Conservation (phyloP, 2,329 filamentous ascomycete genomes). For the Leptodontidium sp. region DNA sequence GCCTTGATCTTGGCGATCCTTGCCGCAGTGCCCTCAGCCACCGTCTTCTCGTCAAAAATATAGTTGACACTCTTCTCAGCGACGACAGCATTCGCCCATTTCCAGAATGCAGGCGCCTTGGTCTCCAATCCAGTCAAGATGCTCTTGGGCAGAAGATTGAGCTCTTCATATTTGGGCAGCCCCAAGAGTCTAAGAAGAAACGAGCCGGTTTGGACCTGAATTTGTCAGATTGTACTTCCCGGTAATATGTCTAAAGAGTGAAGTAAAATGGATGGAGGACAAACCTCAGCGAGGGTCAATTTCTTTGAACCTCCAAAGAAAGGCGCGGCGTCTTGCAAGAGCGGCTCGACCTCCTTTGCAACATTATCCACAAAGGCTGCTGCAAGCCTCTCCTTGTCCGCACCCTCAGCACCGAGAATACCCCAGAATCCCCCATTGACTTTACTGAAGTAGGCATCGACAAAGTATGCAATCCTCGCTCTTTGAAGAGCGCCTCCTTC, state of each 20-base stretch:
- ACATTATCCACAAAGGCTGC: conserved; percentile 63
- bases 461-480: conserved; percentile 75
- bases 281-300: conserved; percentile 78
- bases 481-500: conserved; percentile 65
- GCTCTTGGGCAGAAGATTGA: conserved; percentile 62
- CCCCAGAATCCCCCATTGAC: conserved; percentile 58
- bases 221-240: conserved; percentile 23
- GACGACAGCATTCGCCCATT: conserved; percentile 69
- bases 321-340: conserved; percentile 63
- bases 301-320: conserved; percentile 71
- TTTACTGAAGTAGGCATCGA: conserved; percentile 73
- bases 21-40: conserved; percentile 53
- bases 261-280: conserved; percentile 29
- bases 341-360: conserved; percentile 76
- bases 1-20: conserved; percentile 48
- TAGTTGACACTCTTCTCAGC: conserved; percentile 71
- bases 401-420: conserved; percentile 52
- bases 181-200: conserved; percentile 70
- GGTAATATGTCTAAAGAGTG: neutral
- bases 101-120: conserved; percentile 70
- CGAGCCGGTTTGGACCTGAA: conserved; percentile 67
- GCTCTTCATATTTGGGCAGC: conserved; percentile 56
- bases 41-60: conserved; percentile 64
- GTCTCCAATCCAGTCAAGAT: conserved; percentile 57
- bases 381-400: conserved; percentile 58